A percentile compares a stretch with the other conserved stretches of the same genome.
These are phyloP conservation scores for Diaporthe velutina DNA, from an alignment of 2,329 filamentous ascomycete genomes.

Conservation along the genomic window DNA sequence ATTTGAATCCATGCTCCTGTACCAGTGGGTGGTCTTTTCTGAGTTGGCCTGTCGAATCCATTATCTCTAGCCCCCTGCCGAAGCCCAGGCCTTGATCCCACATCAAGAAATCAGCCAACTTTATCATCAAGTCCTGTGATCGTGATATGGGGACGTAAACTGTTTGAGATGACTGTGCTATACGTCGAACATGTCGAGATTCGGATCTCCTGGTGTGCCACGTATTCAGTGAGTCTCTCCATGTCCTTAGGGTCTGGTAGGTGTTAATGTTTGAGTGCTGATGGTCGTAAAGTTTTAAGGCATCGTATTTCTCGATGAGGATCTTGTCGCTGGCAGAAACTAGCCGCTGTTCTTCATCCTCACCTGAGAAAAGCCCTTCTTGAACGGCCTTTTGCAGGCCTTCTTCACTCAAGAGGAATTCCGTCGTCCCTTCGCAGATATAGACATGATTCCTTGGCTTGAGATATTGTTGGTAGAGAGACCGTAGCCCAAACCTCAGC, in stretches of 20 bases:
- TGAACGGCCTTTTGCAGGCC: not conserved
- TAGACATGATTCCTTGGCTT: not conserved
- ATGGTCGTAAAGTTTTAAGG: not conserved
- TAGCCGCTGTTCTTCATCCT: not conserved
- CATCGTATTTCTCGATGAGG: not conserved
- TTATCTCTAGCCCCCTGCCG: not conserved
- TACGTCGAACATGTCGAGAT: not conserved
- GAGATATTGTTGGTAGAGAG: not conserved
- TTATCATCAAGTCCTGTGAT: not conserved
- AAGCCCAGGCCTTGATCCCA: not conserved
- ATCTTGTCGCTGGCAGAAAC: not conserved
- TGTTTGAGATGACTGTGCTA: too few species aligned
- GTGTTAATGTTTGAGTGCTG: not conserved
- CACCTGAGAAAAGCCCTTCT: not conserved
- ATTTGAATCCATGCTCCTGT: not conserved
- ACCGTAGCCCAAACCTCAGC: not conserved
- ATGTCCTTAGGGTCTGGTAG: not conserved
- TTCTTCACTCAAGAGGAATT: not conserved
- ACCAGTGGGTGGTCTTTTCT: not conserved
- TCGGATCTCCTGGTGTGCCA: not conserved
- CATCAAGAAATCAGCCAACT: not conserved
- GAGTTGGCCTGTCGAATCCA: not conserved
- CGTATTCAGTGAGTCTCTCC: not conserved
- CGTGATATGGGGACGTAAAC: not conserved
- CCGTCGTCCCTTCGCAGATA: not conserved